Percentiles rank a stretch among this genome's conserved stretches.
phyloP scores from a whole-genome alignment of 108 stramenopile genomes.

The Skeletonema marinoi region DNA sequence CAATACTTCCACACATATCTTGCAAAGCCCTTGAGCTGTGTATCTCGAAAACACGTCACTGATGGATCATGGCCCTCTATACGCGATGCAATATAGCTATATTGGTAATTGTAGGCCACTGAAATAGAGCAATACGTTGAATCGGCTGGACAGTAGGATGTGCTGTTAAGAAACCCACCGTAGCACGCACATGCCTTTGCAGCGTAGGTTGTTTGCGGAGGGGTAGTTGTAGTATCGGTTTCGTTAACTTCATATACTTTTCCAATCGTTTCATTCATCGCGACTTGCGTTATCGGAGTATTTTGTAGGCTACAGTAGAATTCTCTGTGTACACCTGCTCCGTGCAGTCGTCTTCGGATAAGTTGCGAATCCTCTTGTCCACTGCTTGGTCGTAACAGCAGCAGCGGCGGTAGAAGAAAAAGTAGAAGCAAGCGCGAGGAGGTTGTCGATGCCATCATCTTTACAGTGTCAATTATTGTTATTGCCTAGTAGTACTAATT shows the following conservation, averaged over 20 bases:
- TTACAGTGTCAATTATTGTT: neutral
- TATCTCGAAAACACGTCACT: neutral
- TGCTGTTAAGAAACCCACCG: neutral
- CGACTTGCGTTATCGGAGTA: neutral
- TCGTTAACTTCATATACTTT: neutral
- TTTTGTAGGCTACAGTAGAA: neutral
- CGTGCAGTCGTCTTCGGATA: neutral
- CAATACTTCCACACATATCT: conserved; percentile 1
- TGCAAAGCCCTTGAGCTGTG: neutral
- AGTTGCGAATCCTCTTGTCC: neutral
- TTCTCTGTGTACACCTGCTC: neutral
- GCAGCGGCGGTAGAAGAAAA: neutral
- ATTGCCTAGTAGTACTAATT: no score
- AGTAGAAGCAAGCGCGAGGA: neutral
- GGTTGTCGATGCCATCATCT: neutral
- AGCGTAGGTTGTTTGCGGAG: neutral
- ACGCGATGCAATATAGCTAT: neutral
- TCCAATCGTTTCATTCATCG: neutral
- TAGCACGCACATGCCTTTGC: neutral
- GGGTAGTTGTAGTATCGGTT: neutral
- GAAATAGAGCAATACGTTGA: neutral
- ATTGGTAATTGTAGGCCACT: neutral
- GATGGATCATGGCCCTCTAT: neutral
- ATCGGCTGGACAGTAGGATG: neutral
- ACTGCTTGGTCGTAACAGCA: neutral